Evolutionary conservation across 768 basidiomycete species (phyloP).

Genomic region (Lactarius vividus): DNA sequence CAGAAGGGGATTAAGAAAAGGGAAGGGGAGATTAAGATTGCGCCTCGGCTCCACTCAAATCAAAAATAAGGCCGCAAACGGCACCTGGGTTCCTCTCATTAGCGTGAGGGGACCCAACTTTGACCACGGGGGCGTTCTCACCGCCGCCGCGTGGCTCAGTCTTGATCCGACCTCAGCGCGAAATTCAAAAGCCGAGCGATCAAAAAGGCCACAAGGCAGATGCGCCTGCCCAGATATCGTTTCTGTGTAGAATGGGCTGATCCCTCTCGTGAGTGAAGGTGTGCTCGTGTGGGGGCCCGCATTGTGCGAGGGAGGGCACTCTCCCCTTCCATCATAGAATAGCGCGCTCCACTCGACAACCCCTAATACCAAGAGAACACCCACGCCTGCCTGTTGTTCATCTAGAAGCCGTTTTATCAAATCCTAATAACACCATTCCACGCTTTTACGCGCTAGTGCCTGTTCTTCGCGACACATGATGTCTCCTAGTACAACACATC

Average conservation of each 20-base stretch:
- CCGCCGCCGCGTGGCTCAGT: constrained; percentile 5
- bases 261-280: not conserved
- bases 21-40: constrained; percentile 5
- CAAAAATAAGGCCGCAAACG: not conserved
- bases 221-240: not conserved
- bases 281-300: too few relatives aligned
- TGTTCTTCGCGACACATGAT: not conserved
- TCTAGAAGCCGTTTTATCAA: not conserved
- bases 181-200: constrained; percentile 4
- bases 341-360: not conserved
- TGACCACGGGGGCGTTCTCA: not conserved
- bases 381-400: too few relatives aligned
- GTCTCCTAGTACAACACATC: not conserved
- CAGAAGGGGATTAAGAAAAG: not conserved
- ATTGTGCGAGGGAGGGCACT: too few relatives aligned
- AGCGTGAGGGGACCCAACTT: not conserved
- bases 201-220: constrained; percentile 3
- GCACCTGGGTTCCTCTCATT: not conserved
- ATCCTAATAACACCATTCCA: not conserved
- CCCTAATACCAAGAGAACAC: not conserved
- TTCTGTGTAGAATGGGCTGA: not conserved
- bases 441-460: not conserved
- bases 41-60: constrained; percentile 8
- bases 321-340: not conserved
- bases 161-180: constrained; percentile 9